These are phyloP conservation scores for Aeschynomene evenia DNA, from an alignment of 306 rosid genomes.

Conservation along the genomic window DNA sequence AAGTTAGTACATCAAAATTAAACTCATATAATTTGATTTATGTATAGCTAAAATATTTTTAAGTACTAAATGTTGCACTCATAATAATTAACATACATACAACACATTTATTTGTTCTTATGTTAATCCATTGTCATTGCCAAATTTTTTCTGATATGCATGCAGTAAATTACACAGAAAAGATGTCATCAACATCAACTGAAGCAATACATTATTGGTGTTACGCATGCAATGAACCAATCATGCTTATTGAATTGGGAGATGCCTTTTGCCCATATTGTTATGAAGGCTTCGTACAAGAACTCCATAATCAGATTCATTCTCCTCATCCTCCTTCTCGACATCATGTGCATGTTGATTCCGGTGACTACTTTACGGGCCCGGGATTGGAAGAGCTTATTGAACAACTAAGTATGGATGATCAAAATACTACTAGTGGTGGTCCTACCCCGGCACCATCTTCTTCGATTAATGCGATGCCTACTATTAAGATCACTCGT, in stretches of 20 bases:
- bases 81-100: too few relatives aligned
- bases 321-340: background rate
- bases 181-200: constrained; percentile 62
- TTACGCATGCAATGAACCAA: constrained; percentile 41
- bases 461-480: constrained; percentile 67
- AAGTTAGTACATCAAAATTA: too few relatives aligned
- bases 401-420: constrained; percentile 49
- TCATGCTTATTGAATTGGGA: constrained; percentile 36
- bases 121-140: too few relatives aligned
- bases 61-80: too few relatives aligned
- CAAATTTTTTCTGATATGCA: too few relatives aligned
- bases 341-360: constrained; percentile 6
- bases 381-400: constrained; percentile 46
- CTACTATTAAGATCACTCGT: constrained; percentile 53
- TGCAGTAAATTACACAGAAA: too few relatives aligned
- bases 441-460: constrained; percentile 66
- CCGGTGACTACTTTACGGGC: constrained; percentile 40
- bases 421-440: background rate
- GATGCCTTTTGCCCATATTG: constrained; percentile 57
- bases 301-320: constrained; percentile 31
- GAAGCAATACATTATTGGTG: constrained; percentile 68
- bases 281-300: constrained; percentile 51
- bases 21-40: too few relatives aligned
- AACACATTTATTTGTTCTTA: too few relatives aligned
- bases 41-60: too few relatives aligned